Percentiles rank a stretch among this genome's conserved stretches.
Evolutionary conservation across 352 stramenopile genomes (phyloP).

Genomic region (Pythium volutum): DNA sequence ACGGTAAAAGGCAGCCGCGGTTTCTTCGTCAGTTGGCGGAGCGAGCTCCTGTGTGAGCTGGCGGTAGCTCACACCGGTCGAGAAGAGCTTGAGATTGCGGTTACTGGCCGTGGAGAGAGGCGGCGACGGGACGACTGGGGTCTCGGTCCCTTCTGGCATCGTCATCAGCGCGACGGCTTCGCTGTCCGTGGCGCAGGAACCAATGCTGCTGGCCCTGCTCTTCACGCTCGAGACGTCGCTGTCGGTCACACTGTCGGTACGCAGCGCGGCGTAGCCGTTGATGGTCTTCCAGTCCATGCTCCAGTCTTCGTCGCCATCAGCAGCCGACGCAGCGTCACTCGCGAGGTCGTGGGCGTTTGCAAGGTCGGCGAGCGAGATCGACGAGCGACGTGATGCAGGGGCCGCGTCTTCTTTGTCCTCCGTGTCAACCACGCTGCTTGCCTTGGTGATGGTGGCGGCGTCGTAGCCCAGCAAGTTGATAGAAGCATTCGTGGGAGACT

Average conservation of each 20-base stretch:
- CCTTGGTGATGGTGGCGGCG: no score
- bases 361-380: not conserved
- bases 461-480: no score
- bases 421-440: no score
- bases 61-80: conserved; percentile 26
- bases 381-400: no score
- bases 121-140: no score
- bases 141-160: no score
- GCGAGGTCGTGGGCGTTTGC: not conserved
- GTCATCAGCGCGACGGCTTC: no score
- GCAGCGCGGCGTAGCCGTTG: not conserved
- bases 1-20: not conserved
- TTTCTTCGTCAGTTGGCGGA: conserved; percentile 5
- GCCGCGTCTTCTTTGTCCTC: no score
- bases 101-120: not conserved
- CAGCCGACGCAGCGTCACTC: no score
- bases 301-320: conserved; percentile 5
- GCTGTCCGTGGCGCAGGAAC: not conserved
- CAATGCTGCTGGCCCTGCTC: no score
- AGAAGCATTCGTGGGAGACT: no score
- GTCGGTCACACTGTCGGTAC: no score
- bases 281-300: conserved; percentile 4
- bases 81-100: not conserved
- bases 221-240: not conserved
- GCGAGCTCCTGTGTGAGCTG: conserved; percentile 31